These are phyloP conservation scores for Beauveria australis DNA, from an alignment of 2,329 filamentous ascomycete species.

Conservation along the genomic window DNA sequence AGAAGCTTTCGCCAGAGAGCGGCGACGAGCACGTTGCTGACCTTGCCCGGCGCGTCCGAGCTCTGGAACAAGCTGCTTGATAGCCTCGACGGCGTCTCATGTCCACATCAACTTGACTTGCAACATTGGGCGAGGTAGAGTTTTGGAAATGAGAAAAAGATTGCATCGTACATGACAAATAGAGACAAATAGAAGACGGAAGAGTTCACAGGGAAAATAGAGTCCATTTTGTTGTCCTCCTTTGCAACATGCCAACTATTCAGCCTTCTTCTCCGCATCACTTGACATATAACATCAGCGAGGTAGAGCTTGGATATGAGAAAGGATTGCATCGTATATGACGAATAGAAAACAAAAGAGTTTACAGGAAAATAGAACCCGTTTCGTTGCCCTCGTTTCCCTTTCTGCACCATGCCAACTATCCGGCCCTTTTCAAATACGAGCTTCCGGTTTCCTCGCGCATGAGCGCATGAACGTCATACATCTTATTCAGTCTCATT, in stretches of 20 bases:
- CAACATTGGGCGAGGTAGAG: neutral
- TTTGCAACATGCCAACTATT: neutral
- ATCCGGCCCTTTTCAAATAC: neutral
- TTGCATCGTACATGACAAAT: slow-evolving; percentile 7
- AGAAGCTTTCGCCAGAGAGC: slow-evolving; percentile 64
- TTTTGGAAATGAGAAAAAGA: slow-evolving; percentile 10
- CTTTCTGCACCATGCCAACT: neutral
- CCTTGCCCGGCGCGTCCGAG: slow-evolving; percentile 63
- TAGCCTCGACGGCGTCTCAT: neutral
- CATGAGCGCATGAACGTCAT: neutral
- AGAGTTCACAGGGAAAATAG: slow-evolving; percentile 34
- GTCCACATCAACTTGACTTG: slow-evolving; percentile 15
- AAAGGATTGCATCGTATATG: slow-evolving; percentile 9
- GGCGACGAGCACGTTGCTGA: slow-evolving; percentile 80
- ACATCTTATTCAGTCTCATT: slow-evolving; percentile 5
- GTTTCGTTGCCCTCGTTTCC: neutral
- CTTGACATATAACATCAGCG: neutral
- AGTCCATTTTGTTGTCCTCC: neutral
- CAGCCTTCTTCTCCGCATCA: slow-evolving; percentile 11
- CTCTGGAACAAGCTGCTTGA: slow-evolving; percentile 33
- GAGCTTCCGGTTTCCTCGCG: neutral
- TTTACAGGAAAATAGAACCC: slow-evolving; percentile 24
- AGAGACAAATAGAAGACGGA: slow-evolving; percentile 8
- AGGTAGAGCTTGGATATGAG: neutral
- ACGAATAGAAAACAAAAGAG: slow-evolving; percentile 25